Conservation (phyloP, 1,284 basidiomycete species). For the Moesziomyces globuligerus region DNA sequence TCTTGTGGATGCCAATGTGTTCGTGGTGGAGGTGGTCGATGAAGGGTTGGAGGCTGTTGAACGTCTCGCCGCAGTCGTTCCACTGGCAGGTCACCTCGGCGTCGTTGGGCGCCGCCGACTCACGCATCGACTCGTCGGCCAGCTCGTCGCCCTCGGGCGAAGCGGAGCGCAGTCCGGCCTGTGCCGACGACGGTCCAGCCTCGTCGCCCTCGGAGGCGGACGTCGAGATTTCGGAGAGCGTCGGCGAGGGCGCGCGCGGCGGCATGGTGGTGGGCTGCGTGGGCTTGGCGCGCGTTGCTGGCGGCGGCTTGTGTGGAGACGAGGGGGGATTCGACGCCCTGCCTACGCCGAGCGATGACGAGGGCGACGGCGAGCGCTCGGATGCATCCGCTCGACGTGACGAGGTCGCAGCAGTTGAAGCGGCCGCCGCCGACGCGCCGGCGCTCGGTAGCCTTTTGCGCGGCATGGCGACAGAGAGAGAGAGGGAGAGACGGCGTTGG, state of each 20-base stretch:
- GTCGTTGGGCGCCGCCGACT: conserved; percentile 17
- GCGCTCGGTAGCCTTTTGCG: conserved; percentile 21
- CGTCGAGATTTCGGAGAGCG: conserved; percentile 53
- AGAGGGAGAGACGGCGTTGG: too few relatives aligned
- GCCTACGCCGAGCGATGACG: conserved; percentile 21
- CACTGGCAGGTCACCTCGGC: conserved; percentile 73
- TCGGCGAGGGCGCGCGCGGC: conserved; percentile 22
- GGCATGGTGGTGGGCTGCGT: conserved; percentile 8
- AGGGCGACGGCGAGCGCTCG: conserved; percentile 36
- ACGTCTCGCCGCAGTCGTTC: conserved; percentile 79
- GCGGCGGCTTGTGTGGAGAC: conserved; percentile 38
- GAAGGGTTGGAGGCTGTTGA: conserved; percentile 76
- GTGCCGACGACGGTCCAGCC: conserved; percentile 2
- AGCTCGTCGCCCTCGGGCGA: conserved; percentile 47
- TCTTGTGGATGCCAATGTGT: conserved; percentile 85
- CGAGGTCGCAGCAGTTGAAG: conserved; percentile 9
- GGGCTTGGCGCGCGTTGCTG: conserved; percentile 5
- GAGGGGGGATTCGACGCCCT: conserved; percentile 34
- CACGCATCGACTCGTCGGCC: conserved; percentile 33
- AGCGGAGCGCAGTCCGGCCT: conserved; percentile 23
- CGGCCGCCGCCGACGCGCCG: conserved; percentile 9
- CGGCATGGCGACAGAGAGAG: conserved; percentile 19
- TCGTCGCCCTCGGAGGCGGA: conserved; percentile 54
- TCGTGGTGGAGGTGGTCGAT: conserved; percentile 80
- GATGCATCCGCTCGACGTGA: conserved; percentile 20